phyloP scores from a whole-genome alignment of 1,284 basidiomycete genomes.

The Ceratobasidium sp. region DNA sequence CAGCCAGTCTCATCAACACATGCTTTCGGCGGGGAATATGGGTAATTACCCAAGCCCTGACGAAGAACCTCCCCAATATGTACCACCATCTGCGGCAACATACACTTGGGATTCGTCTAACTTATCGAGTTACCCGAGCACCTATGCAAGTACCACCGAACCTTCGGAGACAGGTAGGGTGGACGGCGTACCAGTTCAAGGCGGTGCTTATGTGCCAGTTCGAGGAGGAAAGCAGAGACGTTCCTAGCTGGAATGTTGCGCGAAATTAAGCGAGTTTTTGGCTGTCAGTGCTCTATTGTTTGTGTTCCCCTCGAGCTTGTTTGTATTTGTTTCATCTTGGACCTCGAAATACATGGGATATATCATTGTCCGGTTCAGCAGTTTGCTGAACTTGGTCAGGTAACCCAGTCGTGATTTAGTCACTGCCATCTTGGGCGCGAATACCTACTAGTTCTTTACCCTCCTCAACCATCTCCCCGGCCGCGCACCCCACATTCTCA shows the following conservation, averaged over 20 bases:
- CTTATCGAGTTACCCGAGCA: not conserved
- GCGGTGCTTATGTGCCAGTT: not conserved
- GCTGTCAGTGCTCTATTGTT: not conserved
- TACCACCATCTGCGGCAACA: not conserved
- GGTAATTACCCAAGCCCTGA: not conserved
- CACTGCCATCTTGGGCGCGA: not conserved
- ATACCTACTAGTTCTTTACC: constrained; percentile 76
- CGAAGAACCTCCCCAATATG: constrained; percentile 29
- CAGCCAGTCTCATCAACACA: not conserved
- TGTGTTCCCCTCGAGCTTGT: not conserved
- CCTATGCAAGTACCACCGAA: not conserved
- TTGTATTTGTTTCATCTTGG: not conserved
- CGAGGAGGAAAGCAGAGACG: not conserved
- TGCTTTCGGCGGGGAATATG: constrained; percentile 7
- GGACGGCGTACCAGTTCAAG: not conserved
- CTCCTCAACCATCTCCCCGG: constrained; percentile 91
- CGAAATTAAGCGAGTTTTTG: not conserved
- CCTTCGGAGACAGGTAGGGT: not conserved
- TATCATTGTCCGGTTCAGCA: no score
- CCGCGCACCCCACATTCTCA: constrained; percentile 76
- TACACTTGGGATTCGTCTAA: not conserved
- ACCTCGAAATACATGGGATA: not conserved
- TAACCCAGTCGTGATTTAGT: not conserved
- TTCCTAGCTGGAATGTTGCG: no score
- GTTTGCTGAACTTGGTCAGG: not conserved